Evolutionary conservation across 2,329 filamentous ascomycete species (phyloP).

Genomic region (Penicillium sp.): DNA sequence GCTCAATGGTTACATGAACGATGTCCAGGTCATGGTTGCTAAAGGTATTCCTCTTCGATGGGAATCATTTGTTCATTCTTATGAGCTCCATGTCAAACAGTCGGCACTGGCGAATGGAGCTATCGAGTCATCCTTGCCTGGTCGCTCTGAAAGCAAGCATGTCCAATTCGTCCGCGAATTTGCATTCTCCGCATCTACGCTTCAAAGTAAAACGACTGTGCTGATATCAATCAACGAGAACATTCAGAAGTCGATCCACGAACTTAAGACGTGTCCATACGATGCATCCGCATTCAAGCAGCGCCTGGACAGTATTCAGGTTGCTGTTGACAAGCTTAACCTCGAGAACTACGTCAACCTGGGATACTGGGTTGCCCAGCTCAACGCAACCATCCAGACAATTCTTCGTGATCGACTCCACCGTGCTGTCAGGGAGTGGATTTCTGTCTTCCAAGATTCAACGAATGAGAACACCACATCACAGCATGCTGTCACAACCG

Average conservation of each 20-base stretch:
- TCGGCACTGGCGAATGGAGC: slow-evolving; percentile 60
- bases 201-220: slow-evolving; percentile 84
- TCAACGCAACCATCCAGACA: slow-evolving; percentile 82
- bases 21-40: slow-evolving; percentile 77
- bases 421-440: slow-evolving; percentile 83
- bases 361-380: slow-evolving; percentile 80
- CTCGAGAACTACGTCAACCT: slow-evolving; percentile 95
- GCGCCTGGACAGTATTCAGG: slow-evolving; percentile 82
- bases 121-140: slow-evolving; percentile 59
- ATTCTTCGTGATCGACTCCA: slow-evolving; percentile 81
- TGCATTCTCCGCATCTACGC: slow-evolving; percentile 77
- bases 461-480: slow-evolving; percentile 31
- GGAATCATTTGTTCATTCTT: slow-evolving; percentile 97
- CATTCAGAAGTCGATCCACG: slow-evolving; percentile 76
- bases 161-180: slow-evolving; percentile 96
- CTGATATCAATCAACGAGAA: slow-evolving; percentile 78
- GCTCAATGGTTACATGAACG: slow-evolving; percentile 86
- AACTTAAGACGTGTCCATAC: slow-evolving; percentile 83
- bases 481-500: slow-evolving; percentile 23
- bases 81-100: slow-evolving; percentile 80
- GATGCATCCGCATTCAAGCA: slow-evolving; percentile 75
- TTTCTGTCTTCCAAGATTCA: slow-evolving; percentile 72
- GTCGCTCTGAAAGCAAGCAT: slow-evolving; percentile 81
- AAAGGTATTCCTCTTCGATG: slow-evolving; percentile 91
- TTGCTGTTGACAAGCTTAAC: slow-evolving; percentile 92